Conservation (phyloP, 805 yeast species). For the Sugiyamaella americana region DNA sequence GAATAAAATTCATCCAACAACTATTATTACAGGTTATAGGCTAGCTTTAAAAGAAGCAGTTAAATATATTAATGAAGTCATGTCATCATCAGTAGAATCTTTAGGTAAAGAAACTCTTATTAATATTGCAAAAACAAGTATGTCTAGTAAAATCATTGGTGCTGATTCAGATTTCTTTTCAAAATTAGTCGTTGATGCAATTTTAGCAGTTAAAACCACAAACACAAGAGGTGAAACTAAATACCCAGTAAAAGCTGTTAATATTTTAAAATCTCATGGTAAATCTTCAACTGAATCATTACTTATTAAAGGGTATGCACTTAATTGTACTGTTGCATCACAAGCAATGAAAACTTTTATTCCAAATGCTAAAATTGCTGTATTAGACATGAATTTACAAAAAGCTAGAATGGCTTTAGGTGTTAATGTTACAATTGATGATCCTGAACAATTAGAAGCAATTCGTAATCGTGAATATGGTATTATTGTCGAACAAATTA, state of each 20-base stretch:
- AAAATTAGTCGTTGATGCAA: constrained; percentile 87
- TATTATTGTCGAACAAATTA: constrained; percentile 73
- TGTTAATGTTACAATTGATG: constrained; percentile 92
- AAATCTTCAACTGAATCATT: constrained; percentile 83
- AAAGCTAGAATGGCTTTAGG: constrained; percentile 98
- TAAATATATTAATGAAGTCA: constrained; percentile 75
- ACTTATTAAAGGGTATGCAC: constrained; percentile 87
- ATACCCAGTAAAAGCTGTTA: constrained; percentile 96
- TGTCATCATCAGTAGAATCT: constrained; percentile 71
- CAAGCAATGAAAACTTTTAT: constrained; percentile 88
- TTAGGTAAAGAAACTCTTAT: constrained; percentile 78
- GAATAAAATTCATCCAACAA: constrained; percentile 94
- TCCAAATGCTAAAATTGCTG: constrained; percentile 70
- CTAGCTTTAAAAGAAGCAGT: constrained; percentile 89
- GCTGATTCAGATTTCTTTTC: constrained; percentile 87
- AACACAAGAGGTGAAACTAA: constrained; percentile 81
- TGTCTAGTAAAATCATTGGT: constrained; percentile 96
- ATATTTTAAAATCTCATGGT: constrained; percentile 94
- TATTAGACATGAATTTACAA: constrained; percentile 86
- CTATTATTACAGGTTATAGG: constrained; percentile 94
- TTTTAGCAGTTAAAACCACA: constrained; percentile 88
- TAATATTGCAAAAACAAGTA: constrained; percentile 92
- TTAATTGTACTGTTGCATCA: constrained; percentile 94
- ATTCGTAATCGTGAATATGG: constrained; percentile 85
- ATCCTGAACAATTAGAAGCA: constrained; percentile 94